Conservation (phyloP, 345 rosid genomes). For the Lepidium sativum region DNA sequence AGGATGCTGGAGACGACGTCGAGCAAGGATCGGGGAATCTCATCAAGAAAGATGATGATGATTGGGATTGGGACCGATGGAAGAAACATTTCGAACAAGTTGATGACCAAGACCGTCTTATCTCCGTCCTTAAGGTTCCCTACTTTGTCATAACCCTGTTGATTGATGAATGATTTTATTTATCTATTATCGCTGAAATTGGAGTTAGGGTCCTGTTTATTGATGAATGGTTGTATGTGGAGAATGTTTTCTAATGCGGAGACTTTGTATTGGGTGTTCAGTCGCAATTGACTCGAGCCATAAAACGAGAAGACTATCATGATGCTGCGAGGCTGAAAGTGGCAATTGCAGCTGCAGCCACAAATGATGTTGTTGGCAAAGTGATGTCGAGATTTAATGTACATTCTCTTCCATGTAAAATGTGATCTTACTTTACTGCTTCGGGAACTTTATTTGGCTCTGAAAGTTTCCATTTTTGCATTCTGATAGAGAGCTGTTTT, state of each 20-base stretch:
- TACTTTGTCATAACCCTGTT: background rate
- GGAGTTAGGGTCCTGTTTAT: background rate
- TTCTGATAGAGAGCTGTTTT: conserved; percentile 55
- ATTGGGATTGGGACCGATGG: conserved; percentile 95
- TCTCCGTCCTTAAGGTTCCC: conserved; percentile 63
- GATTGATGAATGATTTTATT: background rate
- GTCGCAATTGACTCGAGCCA: conserved; percentile 57
- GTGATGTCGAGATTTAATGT: conserved; percentile 61
- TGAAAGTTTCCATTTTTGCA: background rate
- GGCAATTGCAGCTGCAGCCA: conserved; percentile 83
- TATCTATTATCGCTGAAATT: background rate
- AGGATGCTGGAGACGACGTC: conserved; percentile 8
- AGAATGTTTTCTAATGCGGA: background rate
- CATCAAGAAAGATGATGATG: conserved; percentile 10
- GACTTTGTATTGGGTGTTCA: conserved; percentile 19
- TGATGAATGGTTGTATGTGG: no score
- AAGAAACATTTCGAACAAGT: conserved; percentile 66
- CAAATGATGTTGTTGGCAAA: conserved; percentile 67
- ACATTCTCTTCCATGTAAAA: conserved; percentile 8
- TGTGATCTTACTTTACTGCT: background rate
- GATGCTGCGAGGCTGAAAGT: conserved; percentile 87
- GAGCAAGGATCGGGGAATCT: background rate
- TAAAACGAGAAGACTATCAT: conserved; percentile 55
- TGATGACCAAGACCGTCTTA: conserved; percentile 74
- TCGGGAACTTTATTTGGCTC: background rate